Evolutionary conservation across 306 rosid genomes (phyloP).

Genomic region (Lathyrus oleraceus): DNA sequence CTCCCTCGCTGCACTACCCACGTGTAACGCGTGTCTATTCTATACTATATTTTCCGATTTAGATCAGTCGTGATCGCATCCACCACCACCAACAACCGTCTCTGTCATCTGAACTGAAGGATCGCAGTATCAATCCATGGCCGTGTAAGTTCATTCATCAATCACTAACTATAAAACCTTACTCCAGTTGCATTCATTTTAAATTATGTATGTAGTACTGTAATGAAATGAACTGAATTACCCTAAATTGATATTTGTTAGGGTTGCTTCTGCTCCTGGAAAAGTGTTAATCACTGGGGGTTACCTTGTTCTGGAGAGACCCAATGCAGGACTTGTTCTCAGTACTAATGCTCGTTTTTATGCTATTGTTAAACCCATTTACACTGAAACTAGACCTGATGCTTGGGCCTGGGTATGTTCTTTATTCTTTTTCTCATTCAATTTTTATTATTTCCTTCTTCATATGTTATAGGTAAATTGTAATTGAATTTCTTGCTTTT

Average conservation of each 20-base stretch:
- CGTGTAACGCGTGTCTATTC: too few relatives aligned
- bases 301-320: slow-evolving; percentile 75
- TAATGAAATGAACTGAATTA: neutral
- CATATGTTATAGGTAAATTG: neutral
- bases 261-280: slow-evolving; percentile 85
- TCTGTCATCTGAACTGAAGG: neutral
- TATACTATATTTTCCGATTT: neutral
- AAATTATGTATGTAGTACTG: neutral
- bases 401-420: slow-evolving; percentile 74
- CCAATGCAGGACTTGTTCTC: slow-evolving; percentile 77
- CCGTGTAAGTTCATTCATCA: neutral
- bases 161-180: neutral
- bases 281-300: slow-evolving; percentile 81
- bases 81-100: neutral
- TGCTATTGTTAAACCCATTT: slow-evolving; percentile 69
- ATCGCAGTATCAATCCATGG: neutral
- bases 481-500: neutral
- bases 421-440: neutral
- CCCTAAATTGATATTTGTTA: slow-evolving; percentile 21
- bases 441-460: neutral
- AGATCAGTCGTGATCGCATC: neutral
- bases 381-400: slow-evolving; percentile 51
- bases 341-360: slow-evolving; percentile 83
- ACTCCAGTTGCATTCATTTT: neutral
- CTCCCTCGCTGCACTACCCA: too few relatives aligned